Conservation (phyloP, 441 rosid genomes). For the Sinapis alba region DNA sequence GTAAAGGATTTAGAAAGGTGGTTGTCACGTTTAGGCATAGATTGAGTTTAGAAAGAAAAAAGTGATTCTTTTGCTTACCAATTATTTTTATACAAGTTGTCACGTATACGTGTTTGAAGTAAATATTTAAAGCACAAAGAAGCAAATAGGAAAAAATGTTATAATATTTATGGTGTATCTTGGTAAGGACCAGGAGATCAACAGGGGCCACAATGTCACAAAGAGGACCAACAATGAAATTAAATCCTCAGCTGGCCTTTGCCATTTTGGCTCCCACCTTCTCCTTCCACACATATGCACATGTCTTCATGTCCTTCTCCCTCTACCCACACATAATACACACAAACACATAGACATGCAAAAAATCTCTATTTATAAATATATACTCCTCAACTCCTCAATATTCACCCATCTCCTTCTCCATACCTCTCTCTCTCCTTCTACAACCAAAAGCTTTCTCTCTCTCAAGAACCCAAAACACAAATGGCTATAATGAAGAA, state of each 20-base stretch:
- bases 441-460: conserved; percentile 16
- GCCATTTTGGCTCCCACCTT: conserved; percentile 61
- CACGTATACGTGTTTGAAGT: conserved; percentile 14
- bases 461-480: conserved; percentile 19
- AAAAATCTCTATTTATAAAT: conserved; percentile 8
- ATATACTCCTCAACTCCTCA: conserved; percentile 22
- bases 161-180: conserved; percentile 18
- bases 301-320: conserved; percentile 50
- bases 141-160: neutral
- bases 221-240: conserved; percentile 58
- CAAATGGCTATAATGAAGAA: conserved; percentile 70
- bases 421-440: conserved; percentile 29
- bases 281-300: conserved; percentile 50
- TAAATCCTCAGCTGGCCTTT: conserved; percentile 44
- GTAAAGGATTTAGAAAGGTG: neutral
- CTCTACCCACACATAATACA: conserved; percentile 41
- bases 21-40: conserved; percentile 1
- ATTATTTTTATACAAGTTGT: conserved; percentile 2
- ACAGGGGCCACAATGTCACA: conserved; percentile 63
- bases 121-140: conserved; percentile 2
- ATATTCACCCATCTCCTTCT: conserved; percentile 41
- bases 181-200: conserved; percentile 36
- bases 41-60: conserved; percentile 1
- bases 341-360: conserved; percentile 22
- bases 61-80: neutral